Conservation (phyloP, 306 rosid genomes). For the Hippophae gyantsensis region DNA sequence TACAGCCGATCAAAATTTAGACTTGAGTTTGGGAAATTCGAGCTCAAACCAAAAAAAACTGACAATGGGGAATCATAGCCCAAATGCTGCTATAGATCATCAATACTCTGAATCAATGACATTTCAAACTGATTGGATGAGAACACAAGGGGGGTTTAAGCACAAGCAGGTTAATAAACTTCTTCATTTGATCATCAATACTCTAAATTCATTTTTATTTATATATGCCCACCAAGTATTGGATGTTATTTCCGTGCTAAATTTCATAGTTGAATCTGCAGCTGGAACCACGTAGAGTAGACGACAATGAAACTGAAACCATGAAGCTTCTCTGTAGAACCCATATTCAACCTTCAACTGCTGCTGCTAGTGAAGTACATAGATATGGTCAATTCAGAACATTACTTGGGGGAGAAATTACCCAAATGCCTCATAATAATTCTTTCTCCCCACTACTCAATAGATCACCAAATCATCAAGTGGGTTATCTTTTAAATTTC, state of each 20-base stretch:
- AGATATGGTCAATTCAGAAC: slow-evolving; percentile 37
- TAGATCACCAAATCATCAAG: slow-evolving; percentile 46
- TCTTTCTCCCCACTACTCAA: slow-evolving; percentile 21
- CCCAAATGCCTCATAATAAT: slow-evolving; percentile 32
- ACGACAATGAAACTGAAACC: slow-evolving; percentile 23
- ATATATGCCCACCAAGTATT: no score
- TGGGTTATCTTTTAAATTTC: slow-evolving; percentile 16
- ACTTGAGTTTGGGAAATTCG: slow-evolving; percentile 39
- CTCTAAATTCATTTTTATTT: no score
- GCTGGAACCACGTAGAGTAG: slow-evolving; percentile 1
- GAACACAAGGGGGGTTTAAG: slow-evolving; percentile 14
- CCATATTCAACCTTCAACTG: slow-evolving; percentile 30
- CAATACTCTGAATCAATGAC: slow-evolving; percentile 4
- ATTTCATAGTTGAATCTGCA: slow-evolving; percentile 8
- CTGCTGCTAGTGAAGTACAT: slow-evolving; percentile 36
- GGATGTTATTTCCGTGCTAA: no score
- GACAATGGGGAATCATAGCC: slow-evolving; percentile 5
- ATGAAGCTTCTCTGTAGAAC: slow-evolving; percentile 27
- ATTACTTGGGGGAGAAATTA: slow-evolving; percentile 18
- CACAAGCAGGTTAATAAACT: no score
- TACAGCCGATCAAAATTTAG: slow-evolving; percentile 28
- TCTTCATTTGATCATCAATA: no score
- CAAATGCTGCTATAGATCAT: slow-evolving; percentile 7
- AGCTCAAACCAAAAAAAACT: slow-evolving; percentile 11
- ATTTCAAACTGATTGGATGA: slow-evolving; percentile 15